Conservation (phyloP, 2,329 filamentous ascomycete genomes). For the Fusarium subtropicale region DNA sequence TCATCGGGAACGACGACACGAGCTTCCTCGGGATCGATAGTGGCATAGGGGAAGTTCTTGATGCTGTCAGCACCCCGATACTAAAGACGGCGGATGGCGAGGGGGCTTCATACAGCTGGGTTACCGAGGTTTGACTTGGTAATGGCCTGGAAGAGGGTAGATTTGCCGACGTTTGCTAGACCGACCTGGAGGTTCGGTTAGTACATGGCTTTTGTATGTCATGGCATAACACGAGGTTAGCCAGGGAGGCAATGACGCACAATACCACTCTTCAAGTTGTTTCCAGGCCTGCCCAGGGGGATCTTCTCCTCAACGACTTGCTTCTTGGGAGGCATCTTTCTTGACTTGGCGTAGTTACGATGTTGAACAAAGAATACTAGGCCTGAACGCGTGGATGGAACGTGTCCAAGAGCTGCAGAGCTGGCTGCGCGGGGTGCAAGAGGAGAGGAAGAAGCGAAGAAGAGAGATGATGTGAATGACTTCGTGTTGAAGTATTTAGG, state of each 20-base stretch:
- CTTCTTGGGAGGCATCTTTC: conserved; percentile 95
- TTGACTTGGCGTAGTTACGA: conserved; percentile 71
- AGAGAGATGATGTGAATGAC: conserved; percentile 51
- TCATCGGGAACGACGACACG: conserved; percentile 97
- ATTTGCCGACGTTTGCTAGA: conserved; percentile 99
- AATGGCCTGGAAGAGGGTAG: conserved; percentile 98
- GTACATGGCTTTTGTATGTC: conserved; percentile 23
- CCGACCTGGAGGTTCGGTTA: conserved; percentile 75
- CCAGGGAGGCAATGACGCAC: conserved; percentile 63
- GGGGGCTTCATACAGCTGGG: conserved; percentile 78
- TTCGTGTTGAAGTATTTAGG: conserved; percentile 56
- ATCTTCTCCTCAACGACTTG: conserved; percentile 92
- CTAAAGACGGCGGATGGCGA: conserved; percentile 50
- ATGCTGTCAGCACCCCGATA: conserved; percentile 56
- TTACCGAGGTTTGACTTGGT: conserved; percentile 98
- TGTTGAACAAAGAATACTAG: conserved; percentile 62
- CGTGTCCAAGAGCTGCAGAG: conserved; percentile 68
- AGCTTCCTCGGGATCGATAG: conserved; percentile 98
- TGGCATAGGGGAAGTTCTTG: conserved; percentile 98
- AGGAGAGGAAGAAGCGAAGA: conserved; percentile 65
- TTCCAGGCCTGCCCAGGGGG: conserved; percentile 93
- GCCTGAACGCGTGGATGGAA: conserved; percentile 64
- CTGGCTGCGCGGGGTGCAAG: conserved; percentile 72
- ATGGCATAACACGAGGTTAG: conserved; percentile 1
- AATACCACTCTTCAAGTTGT: conserved; percentile 99